phyloP scores from a whole-genome alignment of 176 grass and related monocot species.

The Aegilops longissima region DNA sequence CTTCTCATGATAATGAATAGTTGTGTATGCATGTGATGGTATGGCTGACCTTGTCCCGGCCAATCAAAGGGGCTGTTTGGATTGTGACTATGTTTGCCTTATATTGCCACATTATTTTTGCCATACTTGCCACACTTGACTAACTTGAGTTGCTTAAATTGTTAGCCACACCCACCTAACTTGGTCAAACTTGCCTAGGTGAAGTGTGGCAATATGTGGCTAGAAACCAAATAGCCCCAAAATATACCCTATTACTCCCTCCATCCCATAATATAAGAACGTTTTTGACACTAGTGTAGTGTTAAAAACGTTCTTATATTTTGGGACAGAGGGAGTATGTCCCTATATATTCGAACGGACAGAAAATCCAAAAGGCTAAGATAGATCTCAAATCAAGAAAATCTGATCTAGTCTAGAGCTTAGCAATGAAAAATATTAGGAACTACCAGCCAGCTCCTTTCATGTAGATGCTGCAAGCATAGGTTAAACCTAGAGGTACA shows the following conservation, averaged over 20 bases:
- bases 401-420: not conserved
- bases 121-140: too few species aligned
- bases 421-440: not conserved
- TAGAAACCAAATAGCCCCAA: not conserved
- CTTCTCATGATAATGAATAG: not conserved
- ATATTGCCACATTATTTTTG: too few species aligned
- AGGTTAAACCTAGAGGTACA: constrained; percentile 22
- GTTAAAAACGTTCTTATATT: too few species aligned
- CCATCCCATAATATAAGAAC: too few species aligned
- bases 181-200: too few species aligned
- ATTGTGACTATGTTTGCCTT: too few species aligned
- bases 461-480: not conserved
- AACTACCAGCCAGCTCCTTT: not conserved
- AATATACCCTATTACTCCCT: not conserved
- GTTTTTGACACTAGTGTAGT: too few species aligned
- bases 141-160: too few species aligned
- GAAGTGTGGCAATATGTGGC: too few species aligned
- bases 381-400: constrained; percentile 8
- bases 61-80: not conserved
- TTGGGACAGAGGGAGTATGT: too few species aligned
- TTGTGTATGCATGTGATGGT: not conserved
- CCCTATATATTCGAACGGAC: not conserved
- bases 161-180: too few species aligned
- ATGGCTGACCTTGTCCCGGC: not conserved
- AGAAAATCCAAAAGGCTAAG: not conserved